Base-by-base conservation (phyloP, 2,329 filamentous ascomycete genomes). In the Sphaerulina populicola region DNA sequence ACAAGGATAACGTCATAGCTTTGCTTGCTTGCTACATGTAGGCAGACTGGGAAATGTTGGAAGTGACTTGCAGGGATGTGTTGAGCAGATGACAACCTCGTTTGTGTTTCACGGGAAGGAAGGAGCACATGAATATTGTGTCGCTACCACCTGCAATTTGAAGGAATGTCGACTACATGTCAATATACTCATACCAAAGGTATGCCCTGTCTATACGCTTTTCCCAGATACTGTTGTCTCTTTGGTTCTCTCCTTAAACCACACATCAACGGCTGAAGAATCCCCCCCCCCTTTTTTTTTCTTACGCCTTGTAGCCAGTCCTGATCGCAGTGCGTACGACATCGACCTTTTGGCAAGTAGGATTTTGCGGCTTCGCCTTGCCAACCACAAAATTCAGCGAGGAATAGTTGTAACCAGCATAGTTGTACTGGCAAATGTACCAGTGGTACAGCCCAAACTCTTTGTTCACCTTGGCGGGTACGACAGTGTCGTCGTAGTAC, bases 341-440 rank as follows among this genome's bases (percentile, higher is more conserved):
- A 44, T 67, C 61, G 8, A 74, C 71, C 47, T 67, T 68, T 14
- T 65, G 58, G 61, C 74, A 76, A 37, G 62, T 71, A 8, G 73
- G 72, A 57, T 75, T 75, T 60, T 76, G 64, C 5, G 73, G 71
- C 52, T 63, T 57, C 6, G 39, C 60, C 8, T 59, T 54, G 0
- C 73, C 73, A 45, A 73, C 41, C 2, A 65, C 66, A 71, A 72
- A 76, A 30, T 64, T 67, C 41, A 76, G 50, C 12, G 69, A 72
- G n/a, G 57, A 55, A 56, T 76, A 76, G 21, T 49, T 47, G 55
- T 76, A 76, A 12, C 62, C 68, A 1, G 44, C 18, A 55, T 62
- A 70, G 47, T 51, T 35, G 1, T 72, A 75, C 37, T 64, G 57
- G 58, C 74, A 77, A 4, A 69, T 62, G 54, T 70, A 72, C 74